Conservation (phyloP, 768 basidiomycete genomes). For the Termitomyces sp. region DNA sequence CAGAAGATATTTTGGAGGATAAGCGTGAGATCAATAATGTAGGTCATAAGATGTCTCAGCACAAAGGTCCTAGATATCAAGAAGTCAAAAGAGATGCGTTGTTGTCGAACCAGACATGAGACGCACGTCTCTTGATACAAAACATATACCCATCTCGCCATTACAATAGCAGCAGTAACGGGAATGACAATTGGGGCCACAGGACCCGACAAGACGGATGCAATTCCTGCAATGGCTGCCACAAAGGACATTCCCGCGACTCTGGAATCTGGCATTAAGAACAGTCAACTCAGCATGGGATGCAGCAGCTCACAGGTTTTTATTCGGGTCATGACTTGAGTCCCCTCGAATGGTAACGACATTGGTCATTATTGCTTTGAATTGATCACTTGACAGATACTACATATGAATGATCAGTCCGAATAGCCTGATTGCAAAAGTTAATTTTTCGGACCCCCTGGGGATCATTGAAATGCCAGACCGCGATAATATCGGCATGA, state of each 20-base stretch:
- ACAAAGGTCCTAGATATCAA: conserved; percentile 3
- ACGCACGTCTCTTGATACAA: conserved; percentile 17
- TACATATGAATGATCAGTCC: neutral
- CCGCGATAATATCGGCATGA: conserved; percentile 17
- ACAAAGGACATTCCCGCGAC: conserved; percentile 3
- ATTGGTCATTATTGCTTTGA: conserved; percentile 14
- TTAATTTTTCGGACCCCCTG: conserved; percentile 9
- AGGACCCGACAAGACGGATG: conserved; percentile 7
- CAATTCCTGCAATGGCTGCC: conserved; percentile 11
- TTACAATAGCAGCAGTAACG: conserved; percentile 12
- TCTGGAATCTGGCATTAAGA: neutral
- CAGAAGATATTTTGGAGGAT: conserved; percentile 17
- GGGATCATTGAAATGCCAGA: conserved; percentile 21
- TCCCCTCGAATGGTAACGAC: conserved; percentile 1
- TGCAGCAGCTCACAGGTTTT: neutral
- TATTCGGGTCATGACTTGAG: neutral
- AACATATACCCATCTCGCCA: conserved; percentile 15
- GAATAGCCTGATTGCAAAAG: neutral
- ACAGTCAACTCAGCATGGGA: too few relatives aligned
- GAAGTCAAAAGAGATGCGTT: neutral
- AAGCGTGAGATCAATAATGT: conserved; percentile 16
- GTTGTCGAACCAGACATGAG: neutral
- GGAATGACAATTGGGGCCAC: conserved; percentile 16
- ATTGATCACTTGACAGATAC: conserved; percentile 12
- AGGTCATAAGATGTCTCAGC: conserved; percentile 13